phyloP scores from a whole-genome alignment of 192 early-diverging fungal genomes.

The Coemansia sp. region DNA sequence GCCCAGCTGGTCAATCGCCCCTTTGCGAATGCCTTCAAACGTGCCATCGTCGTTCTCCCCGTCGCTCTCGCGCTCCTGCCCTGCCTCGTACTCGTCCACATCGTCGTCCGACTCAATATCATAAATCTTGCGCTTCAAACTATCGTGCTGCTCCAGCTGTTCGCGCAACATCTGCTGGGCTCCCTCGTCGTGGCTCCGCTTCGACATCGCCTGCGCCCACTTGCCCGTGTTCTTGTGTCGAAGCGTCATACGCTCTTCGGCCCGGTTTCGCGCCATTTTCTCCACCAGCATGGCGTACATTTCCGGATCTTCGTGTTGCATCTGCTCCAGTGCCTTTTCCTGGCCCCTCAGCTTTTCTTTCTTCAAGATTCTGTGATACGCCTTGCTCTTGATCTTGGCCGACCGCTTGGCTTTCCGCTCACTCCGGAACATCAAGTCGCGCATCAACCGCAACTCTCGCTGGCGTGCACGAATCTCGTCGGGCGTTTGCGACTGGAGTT shows the following conservation, averaged over 20 bases:
- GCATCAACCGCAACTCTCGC: constrained; percentile 82
- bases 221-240: constrained; percentile 94
- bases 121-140: constrained; percentile 75
- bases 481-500: constrained; percentile 74
- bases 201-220: constrained; percentile 87
- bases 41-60: constrained; percentile 15
- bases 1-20: constrained; percentile 12
- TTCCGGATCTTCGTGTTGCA: constrained; percentile 67
- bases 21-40: constrained; percentile 14
- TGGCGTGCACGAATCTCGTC: constrained; percentile 79
- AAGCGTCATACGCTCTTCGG: constrained; percentile 88
- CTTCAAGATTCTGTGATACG: constrained; percentile 85
- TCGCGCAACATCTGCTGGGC: constrained; percentile 80
- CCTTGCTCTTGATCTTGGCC: constrained; percentile 97
- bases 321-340: constrained; percentile 64
- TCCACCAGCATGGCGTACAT: constrained; percentile 46
- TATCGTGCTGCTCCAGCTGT: constrained; percentile 76
- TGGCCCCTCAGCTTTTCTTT: constrained; percentile 66
- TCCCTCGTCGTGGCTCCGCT: constrained; percentile 56
- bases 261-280: constrained; percentile 56
- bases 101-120: constrained; percentile 65
- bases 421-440: constrained; percentile 88
- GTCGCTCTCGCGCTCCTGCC: constrained; percentile 29
- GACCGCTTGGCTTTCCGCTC: constrained; percentile 88
- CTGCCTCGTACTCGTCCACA: constrained; percentile 44